Evolutionary conservation across 306 rosid genomes (phyloP), one percentile per base, ranked within the genome.

Genomic region (Canavalia gladiata): DNA sequence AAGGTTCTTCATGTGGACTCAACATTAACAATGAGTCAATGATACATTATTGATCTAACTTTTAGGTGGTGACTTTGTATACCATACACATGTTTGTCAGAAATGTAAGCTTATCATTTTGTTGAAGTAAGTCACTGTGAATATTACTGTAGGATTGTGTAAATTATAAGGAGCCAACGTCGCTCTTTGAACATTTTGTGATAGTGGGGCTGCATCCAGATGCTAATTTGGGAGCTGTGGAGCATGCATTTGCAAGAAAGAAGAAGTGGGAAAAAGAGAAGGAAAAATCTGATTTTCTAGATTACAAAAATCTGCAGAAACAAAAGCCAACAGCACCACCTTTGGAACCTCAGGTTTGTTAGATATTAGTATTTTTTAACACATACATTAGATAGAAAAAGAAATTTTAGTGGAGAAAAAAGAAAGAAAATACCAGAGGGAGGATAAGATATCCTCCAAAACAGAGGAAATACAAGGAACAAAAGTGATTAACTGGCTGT

Each of bases 161-260:
- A 59, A 84, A 82, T 75, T 89, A 86, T 83, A 86, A 84, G 85
- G 98, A 95, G 81, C 97, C 99, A 68, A 72, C 83, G 71, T 90
- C 94, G 79, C 93, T 95, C 81, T 95, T 91, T 86, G 99, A 95
- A 87, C 97, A 91, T 87, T 90, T 95, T 75, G 87, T 95, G 86
- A 88, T 95, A 79, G 93, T 72, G 85, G 99, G 99, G 89, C 94
- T 95, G 87, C 97, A 85, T 86, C 95, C 97, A 18, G 95, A 92
- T 83, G 46, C 97, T 73, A 91, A 91, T 75, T 91, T 95, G 85
- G 92, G 88, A 62, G 65, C 3, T 11, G 94, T 89, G 89, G 97
- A 90, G 84, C 81, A 68, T 13, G 87, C 93, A 72, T 95, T 91
- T 88, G 91, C 88, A 67, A 88, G 72, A 81, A 93, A 89, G 84